A percentile compares a stretch with the other conserved stretches of the same genome.
Conservation (phyloP, 805 yeast genomes). For the Candida glaebosa region DNA sequence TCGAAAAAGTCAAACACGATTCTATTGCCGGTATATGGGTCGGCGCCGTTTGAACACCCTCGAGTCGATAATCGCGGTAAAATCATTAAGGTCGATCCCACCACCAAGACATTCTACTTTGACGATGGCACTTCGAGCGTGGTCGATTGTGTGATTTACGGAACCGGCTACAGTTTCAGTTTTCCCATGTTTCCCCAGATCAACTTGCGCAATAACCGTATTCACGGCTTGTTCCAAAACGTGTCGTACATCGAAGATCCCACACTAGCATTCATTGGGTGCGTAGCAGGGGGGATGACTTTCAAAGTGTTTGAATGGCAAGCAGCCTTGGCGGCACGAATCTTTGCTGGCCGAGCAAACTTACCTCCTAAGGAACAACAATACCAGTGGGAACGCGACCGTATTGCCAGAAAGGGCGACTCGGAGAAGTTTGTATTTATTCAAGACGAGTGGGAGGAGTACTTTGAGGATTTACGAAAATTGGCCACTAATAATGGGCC, state of each 20-base stretch:
- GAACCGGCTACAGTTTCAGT: conserved; percentile 36
- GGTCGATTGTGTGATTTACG: conserved; percentile 29
- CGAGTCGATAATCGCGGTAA: conserved; percentile 8
- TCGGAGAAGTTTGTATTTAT: conserved; percentile 13
- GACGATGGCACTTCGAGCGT: conserved; percentile 21
- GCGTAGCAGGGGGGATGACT: conserved; percentile 35
- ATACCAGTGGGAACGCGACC: conserved; percentile 23
- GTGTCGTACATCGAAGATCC: conserved; percentile 32
- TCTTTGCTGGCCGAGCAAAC: conserved; percentile 24
- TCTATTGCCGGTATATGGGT: conserved; percentile 8
- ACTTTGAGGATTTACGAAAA: conserved; percentile 17
- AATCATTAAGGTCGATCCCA: conserved; percentile 11
- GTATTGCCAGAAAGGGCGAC: conserved; percentile 25
- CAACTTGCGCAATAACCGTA: conserved; percentile 22
- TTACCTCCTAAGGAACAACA: conserved; percentile 29
- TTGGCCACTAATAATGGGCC: conserved; percentile 21
- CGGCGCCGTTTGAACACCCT: conserved; percentile 11
- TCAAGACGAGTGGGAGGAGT: conserved; percentile 18
- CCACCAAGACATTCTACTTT: conserved; percentile 19
- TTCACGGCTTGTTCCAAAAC: conserved; percentile 29
- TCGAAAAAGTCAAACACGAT: conserved; percentile 4
- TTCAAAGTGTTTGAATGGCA: conserved; percentile 42
- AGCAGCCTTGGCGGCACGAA: conserved; percentile 32
- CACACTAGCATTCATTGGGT: conserved; percentile 31
- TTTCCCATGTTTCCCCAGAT: conserved; percentile 30